Conservation (phyloP, 1,284 basidiomycete genomes). For the Rhodotorula sp. region DNA sequence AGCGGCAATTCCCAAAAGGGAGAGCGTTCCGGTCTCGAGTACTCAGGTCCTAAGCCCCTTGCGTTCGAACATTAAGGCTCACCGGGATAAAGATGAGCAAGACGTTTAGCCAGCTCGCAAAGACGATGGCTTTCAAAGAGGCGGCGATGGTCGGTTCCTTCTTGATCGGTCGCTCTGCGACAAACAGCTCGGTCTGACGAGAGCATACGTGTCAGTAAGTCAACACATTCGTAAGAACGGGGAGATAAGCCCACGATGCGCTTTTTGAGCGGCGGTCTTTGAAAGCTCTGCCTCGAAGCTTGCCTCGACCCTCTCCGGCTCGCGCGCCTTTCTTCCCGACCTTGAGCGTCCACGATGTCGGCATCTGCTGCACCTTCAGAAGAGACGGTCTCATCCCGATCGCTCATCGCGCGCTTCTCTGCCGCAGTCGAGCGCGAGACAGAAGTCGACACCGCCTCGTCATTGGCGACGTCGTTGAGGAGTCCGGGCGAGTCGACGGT, state of each 20-base stretch:
- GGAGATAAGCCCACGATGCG: constrained; percentile 1
- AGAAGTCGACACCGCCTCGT: constrained; percentile 15
- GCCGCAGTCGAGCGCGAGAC: constrained; percentile 11
- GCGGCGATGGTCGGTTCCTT: constrained; percentile 49
- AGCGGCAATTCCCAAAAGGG: background rate
- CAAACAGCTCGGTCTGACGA: constrained; percentile 49
- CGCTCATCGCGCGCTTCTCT: constrained; percentile 6
- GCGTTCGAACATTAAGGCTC: background rate
- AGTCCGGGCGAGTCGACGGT: background rate
- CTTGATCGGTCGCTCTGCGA: constrained; percentile 48
- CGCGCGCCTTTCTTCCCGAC: constrained; percentile 5
- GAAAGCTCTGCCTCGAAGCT: constrained; percentile 15
- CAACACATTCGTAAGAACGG: background rate
- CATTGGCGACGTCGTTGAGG: background rate
- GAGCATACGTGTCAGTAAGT: background rate
- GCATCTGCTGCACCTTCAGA: background rate
- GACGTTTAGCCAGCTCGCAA: constrained; percentile 52
- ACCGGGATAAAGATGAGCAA: constrained; percentile 53
- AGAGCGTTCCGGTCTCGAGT: background rate
- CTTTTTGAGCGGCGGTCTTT: constrained; percentile 6
- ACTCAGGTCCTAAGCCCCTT: no score
- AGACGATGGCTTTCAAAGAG: constrained; percentile 48
- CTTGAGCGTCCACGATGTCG: background rate
- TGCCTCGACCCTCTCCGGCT: background rate
- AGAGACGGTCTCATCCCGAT: background rate